Conservation (phyloP, 371 early-diverging fungal species). For the Rhizomucor pusillus region DNA sequence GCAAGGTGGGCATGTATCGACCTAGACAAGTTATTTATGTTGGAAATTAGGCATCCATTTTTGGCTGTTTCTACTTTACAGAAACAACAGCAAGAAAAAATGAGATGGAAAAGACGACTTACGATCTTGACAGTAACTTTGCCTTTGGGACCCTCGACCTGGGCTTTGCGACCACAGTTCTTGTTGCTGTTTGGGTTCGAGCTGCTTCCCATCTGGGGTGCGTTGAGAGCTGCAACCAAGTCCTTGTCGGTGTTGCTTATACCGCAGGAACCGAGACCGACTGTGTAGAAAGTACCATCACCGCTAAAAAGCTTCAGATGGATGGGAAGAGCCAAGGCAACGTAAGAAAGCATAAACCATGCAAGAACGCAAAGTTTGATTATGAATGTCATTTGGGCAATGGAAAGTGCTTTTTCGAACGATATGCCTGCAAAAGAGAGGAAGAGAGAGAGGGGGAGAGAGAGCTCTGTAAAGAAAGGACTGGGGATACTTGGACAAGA, state of each 20-base stretch:
- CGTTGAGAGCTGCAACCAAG: conserved; percentile 44
- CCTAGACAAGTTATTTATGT: conserved; percentile 5
- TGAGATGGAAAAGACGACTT: too few species aligned
- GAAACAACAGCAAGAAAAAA: too few species aligned
- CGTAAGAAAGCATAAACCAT: neutral
- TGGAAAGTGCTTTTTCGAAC: too few species aligned
- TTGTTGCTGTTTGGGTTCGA: conserved; percentile 41
- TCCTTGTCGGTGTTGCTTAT: conserved; percentile 14
- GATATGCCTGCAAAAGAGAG: too few species aligned
- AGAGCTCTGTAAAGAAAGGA: neutral
- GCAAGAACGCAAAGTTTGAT: too few species aligned
- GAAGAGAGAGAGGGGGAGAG: conserved; percentile 1
- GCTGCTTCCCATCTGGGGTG: conserved; percentile 36
- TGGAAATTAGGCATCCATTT: too few species aligned
- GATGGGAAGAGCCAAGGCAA: conserved; percentile 16
- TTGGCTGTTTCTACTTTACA: too few species aligned
- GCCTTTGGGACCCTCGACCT: conserved; percentile 38
- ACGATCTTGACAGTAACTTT: conserved; percentile 34
- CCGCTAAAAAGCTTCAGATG: conserved; percentile 20
- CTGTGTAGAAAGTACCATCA: conserved; percentile 36
- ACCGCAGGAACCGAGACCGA: conserved; percentile 37
- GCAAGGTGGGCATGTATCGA: conserved; percentile 48
- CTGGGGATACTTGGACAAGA: neutral
- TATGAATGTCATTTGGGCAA: too few species aligned
- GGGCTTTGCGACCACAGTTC: conserved; percentile 29